Percentiles rank a stretch among this genome's conserved stretches.
Conservation (phyloP, 306 rosid species). For the Arachis stenosperma region DNA sequence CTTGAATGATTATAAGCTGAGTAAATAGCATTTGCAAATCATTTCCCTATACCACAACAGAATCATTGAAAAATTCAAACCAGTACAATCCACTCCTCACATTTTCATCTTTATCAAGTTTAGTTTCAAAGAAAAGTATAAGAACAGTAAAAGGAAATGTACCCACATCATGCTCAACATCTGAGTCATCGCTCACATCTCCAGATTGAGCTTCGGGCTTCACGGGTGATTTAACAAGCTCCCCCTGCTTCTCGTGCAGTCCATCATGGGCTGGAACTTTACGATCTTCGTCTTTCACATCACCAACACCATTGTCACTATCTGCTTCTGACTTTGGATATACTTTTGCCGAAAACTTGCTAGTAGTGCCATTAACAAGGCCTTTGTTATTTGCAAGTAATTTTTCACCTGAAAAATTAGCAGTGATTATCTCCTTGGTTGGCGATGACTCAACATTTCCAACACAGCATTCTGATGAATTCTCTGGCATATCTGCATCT, state of each 20-base stretch:
- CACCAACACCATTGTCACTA: slow-evolving; percentile 42
- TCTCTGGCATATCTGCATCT: slow-evolving; percentile 44
- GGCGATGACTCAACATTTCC: slow-evolving; percentile 33
- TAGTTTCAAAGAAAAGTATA: slow-evolving; percentile 17
- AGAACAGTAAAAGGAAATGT: slow-evolving; percentile 18
- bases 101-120: slow-evolving; percentile 20
- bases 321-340: slow-evolving; percentile 55
- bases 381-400: slow-evolving; percentile 38
- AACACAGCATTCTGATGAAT: slow-evolving; percentile 31
- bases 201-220: slow-evolving; percentile 51
- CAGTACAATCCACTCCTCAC: slow-evolving; percentile 14
- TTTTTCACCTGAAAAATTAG: slow-evolving; percentile 46
- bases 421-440: slow-evolving; percentile 42
- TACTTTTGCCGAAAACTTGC: slow-evolving; percentile 40
- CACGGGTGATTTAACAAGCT: slow-evolving; percentile 45
- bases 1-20: slow-evolving; percentile 20
- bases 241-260: slow-evolving; percentile 50
- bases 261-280: slow-evolving; percentile 50
- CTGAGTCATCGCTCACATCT: slow-evolving; percentile 73
- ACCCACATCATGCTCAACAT: slow-evolving; percentile 87
- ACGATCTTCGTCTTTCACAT: slow-evolving; percentile 44
- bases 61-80: slow-evolving; percentile 17
- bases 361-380: slow-evolving; percentile 32
- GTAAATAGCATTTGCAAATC: slow-evolving; percentile 6
- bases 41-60: slow-evolving; percentile 6